These are phyloP conservation scores for Pythium aristosporum DNA, from an alignment of 352 stramenopile genomes.

Conservation along the genomic window DNA sequence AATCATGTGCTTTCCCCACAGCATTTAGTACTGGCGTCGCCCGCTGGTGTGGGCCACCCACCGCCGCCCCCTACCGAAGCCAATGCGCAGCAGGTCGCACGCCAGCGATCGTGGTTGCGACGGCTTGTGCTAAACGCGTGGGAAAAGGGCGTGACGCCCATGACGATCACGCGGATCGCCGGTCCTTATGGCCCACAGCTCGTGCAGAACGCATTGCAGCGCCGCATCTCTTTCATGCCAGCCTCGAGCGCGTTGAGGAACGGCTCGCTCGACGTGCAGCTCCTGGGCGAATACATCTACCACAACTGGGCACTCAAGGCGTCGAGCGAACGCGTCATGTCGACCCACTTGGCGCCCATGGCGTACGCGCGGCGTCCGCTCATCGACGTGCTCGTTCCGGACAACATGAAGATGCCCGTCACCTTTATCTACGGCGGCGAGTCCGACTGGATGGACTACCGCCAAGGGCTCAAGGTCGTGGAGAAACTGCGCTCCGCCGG, in stretches of 20 bases:
- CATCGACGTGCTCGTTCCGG: constrained; percentile 55
- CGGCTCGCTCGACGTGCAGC: constrained; percentile 54
- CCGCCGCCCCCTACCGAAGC: constrained; percentile 46
- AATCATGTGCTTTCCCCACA: constrained; percentile 14
- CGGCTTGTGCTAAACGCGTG: constrained; percentile 53
- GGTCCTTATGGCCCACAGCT: constrained; percentile 77
- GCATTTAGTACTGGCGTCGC: constrained; percentile 77
- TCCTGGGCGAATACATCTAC: constrained; percentile 80
- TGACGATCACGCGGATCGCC: constrained; percentile 68
- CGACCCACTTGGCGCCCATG: constrained; percentile 69
- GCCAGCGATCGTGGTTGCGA: constrained; percentile 52
- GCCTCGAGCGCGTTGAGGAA: constrained; percentile 65
- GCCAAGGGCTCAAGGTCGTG: constrained; percentile 61
- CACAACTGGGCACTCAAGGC: constrained; percentile 84
- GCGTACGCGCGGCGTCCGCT: constrained; percentile 67
- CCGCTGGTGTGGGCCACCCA: constrained; percentile 58
- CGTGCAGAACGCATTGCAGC: constrained; percentile 62
- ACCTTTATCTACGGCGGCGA: constrained; percentile 83
- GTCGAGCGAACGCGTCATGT: constrained; percentile 72
- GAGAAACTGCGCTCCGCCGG: constrained; percentile 41
- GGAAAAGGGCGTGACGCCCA: constrained; percentile 70
- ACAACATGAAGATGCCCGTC: constrained; percentile 70
- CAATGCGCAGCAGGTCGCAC: constrained; percentile 29
- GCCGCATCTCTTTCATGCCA: constrained; percentile 77
- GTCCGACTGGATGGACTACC: constrained; percentile 87